Conservation (phyloP, 768 basidiomycete genomes). For the Mycena capillaripes region DNA sequence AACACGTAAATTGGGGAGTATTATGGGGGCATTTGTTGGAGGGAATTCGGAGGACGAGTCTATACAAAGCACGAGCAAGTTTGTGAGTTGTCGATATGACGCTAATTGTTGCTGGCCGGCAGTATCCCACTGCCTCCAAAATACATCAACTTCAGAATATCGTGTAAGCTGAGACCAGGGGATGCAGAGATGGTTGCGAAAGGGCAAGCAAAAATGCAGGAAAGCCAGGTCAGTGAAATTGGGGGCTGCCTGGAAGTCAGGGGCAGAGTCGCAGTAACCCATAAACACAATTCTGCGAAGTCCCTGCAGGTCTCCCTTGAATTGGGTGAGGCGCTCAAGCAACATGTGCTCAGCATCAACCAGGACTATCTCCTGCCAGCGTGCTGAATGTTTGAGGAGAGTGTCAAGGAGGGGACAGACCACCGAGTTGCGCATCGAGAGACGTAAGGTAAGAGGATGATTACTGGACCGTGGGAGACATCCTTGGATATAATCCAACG, state of each 20-base stretch:
- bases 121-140: background rate
- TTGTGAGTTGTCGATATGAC: constrained; percentile 10
- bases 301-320: background rate
- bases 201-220: background rate
- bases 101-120: background rate
- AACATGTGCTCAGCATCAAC: background rate
- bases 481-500: background rate
- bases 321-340: background rate
- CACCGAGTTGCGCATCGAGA: background rate
- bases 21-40: background rate
- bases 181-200: background rate
- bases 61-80: background rate
- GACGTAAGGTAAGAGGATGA: constrained; percentile 4
- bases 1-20: background rate
- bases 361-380: constrained; percentile 2
- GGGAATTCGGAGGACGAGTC: background rate
- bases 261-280: too few relatives aligned
- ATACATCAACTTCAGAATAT: constrained; percentile 6
- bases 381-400: background rate
- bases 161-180: constrained; percentile 26
- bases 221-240: constrained; percentile 18
- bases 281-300: constrained; percentile 1
- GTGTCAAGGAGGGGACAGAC: background rate
- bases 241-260: background rate
- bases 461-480: constrained; percentile 6